Evolutionary conservation across 495 filamentous ascomycete species (phyloP).

Genomic region (Cenococcum geophilum): DNA sequence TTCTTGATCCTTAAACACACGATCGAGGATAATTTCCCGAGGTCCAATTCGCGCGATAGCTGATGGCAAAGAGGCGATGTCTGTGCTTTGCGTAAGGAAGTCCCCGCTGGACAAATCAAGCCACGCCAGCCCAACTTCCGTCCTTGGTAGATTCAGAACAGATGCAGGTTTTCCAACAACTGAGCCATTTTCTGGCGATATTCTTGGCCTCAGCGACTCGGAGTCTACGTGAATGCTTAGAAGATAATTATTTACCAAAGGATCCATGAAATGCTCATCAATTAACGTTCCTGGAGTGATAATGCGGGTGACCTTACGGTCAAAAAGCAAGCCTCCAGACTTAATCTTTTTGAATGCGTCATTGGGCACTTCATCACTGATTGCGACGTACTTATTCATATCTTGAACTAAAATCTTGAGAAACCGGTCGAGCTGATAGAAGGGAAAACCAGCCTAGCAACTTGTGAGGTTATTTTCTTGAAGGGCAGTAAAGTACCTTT

Average conservation of each 20-base stretch:
- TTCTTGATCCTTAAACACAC: constrained; percentile 31
- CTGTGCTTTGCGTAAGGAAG: constrained; percentile 82
- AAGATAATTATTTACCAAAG: constrained; percentile 85
- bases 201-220: constrained; percentile 23
- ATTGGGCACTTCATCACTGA: constrained; percentile 85
- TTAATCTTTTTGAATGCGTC: constrained; percentile 58
- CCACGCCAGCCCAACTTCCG: constrained; percentile 78
- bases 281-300: constrained; percentile 93
- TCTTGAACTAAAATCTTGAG: constrained; percentile 91
- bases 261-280: constrained; percentile 94
- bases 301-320: constrained; percentile 75
- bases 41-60: constrained; percentile 76
- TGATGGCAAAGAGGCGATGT: constrained; percentile 63
- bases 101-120: constrained; percentile 89
- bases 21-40: constrained; percentile 74
- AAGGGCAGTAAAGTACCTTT: constrained; percentile 16
- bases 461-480: constrained; percentile 20
- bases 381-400: constrained; percentile 79
- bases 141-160: constrained; percentile 28
- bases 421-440: constrained; percentile 83
- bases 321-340: constrained; percentile 70
- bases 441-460: constrained; percentile 77
- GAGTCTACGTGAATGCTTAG: constrained; percentile 61
- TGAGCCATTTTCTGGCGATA: constrained; percentile 32
- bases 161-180: constrained; percentile 26